Evolutionary conservation across 257 asterid species (phyloP).

Genomic region (Prunella vulgaris): DNA sequence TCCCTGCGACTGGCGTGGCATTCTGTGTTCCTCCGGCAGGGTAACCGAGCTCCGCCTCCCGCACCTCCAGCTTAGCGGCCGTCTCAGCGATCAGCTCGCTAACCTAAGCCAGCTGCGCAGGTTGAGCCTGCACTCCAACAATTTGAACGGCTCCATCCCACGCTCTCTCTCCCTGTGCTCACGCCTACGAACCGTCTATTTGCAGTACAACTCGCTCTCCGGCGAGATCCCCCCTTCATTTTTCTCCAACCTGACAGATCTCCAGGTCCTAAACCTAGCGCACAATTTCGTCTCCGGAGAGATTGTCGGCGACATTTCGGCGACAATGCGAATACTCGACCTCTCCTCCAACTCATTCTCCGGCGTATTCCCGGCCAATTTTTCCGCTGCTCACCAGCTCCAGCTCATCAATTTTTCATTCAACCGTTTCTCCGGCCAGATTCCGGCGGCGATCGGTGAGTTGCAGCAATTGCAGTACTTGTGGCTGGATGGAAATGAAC

Average conservation of each 20-base stretch:
- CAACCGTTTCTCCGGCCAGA: conserved; percentile 55
- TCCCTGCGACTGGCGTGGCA: conserved; percentile 88
- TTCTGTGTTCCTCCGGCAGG: conserved; percentile 44
- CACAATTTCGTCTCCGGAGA: conserved; percentile 51
- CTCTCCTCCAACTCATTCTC: conserved; percentile 56
- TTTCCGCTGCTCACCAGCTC: conserved; percentile 46
- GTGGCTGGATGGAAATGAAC: conserved; percentile 56
- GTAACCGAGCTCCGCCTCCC: conserved; percentile 64
- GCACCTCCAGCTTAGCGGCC: conserved; percentile 58
- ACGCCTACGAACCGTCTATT: conserved; percentile 58
- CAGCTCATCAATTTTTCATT: conserved; percentile 55
- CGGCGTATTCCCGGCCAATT: conserved; percentile 48
- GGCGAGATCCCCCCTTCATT: conserved; percentile 49
- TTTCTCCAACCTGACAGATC: conserved; percentile 45
- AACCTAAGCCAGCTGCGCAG: conserved; percentile 48
- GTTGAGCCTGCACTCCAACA: conserved; percentile 68
- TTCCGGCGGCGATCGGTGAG: conserved; percentile 55
- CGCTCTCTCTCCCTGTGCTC: conserved; percentile 38
- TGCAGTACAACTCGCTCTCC: conserved; percentile 60
- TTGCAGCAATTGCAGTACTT: conserved; percentile 46
- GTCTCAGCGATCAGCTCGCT: conserved; percentile 32
- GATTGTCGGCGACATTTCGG: conserved; percentile 30
- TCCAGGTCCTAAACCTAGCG: conserved; percentile 53
- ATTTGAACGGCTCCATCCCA: conserved; percentile 60
- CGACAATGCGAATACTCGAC: conserved; percentile 45